Evolutionary conservation across 345 rosid genomes (phyloP), one percentile per base, ranked within the genome.

Genomic region (Moricandia moricandioides): DNA sequence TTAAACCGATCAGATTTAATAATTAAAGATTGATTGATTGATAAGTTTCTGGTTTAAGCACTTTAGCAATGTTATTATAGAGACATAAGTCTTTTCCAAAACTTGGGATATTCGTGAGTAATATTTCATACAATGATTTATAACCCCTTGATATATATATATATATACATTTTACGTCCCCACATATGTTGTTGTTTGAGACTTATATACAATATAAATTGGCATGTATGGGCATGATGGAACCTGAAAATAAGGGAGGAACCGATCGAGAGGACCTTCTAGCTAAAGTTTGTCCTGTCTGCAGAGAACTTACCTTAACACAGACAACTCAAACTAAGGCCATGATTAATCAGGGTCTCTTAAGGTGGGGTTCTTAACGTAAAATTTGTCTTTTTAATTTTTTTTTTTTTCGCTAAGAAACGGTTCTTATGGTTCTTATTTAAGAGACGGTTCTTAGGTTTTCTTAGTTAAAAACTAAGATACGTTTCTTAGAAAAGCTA

Each of bases 1-100:
- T 31, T 77, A 71, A 71, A 77, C 72, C 72, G 24, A 16, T 43
- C 62, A 58, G 58, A 24, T 33, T 3, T 14, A n/a, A 57, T 77
- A 45, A 65, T 71, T 70, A 56, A 24, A 57, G 18, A 45, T 27
- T 30, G 76, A 65, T 27, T 30, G 80, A 71, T 65, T 70, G 62
- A 61, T 37, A 51, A 35, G 62, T 43, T 18, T 29, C 30, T 69
- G 29, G 8, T 16, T 31, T 31, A 17, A 62, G 21, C 63, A 61
- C 65, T 17, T 14, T 26, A 16, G 12, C 24, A 27, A 29, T 16
- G 13, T 14, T 60, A 5, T 16, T 31, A 17, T 4, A 16, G 8
- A 16, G 45, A 61, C 45, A 8, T 17, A 55, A 39, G 67, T 60
- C 47, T 43, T 29, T 70, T 70, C 74, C 11, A 45, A 39, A 16